Conservation (phyloP, 768 basidiomycete genomes). For the Tephrocybe rancida region DNA sequence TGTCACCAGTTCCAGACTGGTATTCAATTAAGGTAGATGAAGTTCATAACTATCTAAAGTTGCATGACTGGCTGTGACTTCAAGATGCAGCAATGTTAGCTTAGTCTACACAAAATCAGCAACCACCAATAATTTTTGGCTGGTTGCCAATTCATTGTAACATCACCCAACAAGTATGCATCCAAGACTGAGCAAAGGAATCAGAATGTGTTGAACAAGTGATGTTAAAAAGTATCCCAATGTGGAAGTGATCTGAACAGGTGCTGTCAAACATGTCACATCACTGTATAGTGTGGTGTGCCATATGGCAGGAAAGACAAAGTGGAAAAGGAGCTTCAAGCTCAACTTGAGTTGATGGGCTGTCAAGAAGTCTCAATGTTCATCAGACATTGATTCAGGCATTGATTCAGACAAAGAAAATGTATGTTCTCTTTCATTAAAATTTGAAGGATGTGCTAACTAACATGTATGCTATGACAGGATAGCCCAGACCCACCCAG, state of each 20-base stretch:
- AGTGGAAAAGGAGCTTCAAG: neutral
- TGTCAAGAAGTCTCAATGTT: neutral
- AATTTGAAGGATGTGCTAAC: neutral
- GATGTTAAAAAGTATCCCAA: neutral
- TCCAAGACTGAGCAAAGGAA: neutral
- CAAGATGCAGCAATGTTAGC: too few relatives aligned
- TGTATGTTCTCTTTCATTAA: neutral
- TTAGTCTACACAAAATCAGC: neutral
- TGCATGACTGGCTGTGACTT: slow-evolving; percentile 2
- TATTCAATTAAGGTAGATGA: too few relatives aligned
- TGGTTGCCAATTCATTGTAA: neutral
- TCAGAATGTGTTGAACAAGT: neutral
- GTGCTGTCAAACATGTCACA: neutral
- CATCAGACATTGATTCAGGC: too few relatives aligned
- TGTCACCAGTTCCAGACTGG: too few relatives aligned
- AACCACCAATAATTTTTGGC: slow-evolving; percentile 1
- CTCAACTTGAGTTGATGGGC: neutral
- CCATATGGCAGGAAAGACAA: neutral
- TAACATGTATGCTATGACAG: neutral
- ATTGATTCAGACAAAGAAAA: neutral
- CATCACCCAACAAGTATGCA: neutral
- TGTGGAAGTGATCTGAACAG: neutral
- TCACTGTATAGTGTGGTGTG: neutral
- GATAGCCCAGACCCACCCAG: neutral
- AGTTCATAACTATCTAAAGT: neutral